These are phyloP conservation scores for Ichthyophthirius multifiliis DNA, from an alignment of 169 alveolate genomes.

Conservation along the genomic window DNA sequence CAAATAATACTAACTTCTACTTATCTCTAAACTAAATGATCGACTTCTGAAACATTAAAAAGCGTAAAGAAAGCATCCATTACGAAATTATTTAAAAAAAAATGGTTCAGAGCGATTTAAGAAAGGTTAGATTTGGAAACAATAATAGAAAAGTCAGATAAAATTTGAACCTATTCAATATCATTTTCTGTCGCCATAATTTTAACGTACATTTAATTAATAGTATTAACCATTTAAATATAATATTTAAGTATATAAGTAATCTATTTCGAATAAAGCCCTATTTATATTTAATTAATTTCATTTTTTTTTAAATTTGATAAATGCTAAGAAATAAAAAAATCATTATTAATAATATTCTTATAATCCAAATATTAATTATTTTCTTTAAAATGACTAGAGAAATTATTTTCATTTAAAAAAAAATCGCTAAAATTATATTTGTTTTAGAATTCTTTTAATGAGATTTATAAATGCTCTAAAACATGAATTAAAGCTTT, in stretches of 20 bases:
- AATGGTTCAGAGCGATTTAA: background rate
- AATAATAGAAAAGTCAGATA: background rate
- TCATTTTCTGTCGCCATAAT: background rate
- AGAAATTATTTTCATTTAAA: background rate
- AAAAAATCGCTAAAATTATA: background rate
- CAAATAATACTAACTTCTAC: slow-evolving; percentile 2
- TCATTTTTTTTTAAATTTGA: background rate
- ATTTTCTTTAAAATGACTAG: background rate
- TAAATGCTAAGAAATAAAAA: background rate
- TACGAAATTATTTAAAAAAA: background rate
- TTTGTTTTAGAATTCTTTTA: background rate
- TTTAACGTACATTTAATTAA: background rate
- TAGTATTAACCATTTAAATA: background rate
- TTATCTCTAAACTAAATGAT: background rate
- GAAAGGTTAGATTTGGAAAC: background rate
- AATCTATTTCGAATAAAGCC: background rate
- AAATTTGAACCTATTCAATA: background rate
- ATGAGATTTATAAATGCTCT: background rate
- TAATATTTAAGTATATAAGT: background rate
- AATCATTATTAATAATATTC: background rate
- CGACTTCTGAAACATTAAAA: background rate
- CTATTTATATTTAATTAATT: background rate
- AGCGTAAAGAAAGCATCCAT: slow-evolving; percentile 5
- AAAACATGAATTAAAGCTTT: background rate
- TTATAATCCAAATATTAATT: background rate